Evolutionary conservation across 208 protist species (phyloP).

Genomic region (Acanthamoeba quina): DNA sequence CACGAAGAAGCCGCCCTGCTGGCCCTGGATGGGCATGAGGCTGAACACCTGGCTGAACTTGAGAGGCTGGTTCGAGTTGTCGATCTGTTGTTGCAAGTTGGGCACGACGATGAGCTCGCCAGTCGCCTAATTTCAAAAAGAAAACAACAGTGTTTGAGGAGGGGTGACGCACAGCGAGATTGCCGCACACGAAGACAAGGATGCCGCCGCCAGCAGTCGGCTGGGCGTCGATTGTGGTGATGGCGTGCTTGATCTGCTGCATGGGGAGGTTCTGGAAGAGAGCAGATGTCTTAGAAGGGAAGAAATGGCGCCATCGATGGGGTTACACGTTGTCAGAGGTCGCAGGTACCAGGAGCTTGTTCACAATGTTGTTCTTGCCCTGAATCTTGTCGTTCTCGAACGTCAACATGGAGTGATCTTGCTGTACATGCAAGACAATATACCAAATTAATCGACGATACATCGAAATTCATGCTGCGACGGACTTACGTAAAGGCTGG

Average conservation of each 20-base stretch:
- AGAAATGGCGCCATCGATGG: background rate
- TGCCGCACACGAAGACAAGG: conserved; percentile 61
- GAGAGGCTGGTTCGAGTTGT: conserved; percentile 45
- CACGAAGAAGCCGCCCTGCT: conserved; percentile 62
- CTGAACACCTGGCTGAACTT: conserved; percentile 72
- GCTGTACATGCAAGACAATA: background rate
- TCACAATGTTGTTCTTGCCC: conserved; percentile 63
- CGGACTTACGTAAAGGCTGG: conserved; percentile 35
- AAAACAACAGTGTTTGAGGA: too few species aligned
- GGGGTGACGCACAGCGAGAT: conserved; percentile 17
- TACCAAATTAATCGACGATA: background rate
- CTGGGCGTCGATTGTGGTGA: conserved; percentile 54
- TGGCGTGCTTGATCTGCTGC: conserved; percentile 56
- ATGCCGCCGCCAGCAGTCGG: conserved; percentile 37
- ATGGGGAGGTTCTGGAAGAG: conserved; percentile 5
- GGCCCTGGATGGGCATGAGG: conserved; percentile 66
- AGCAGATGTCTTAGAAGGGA: background rate
- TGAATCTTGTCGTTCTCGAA: conserved; percentile 71
- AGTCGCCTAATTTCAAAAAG: too few species aligned
- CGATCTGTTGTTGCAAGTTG: background rate
- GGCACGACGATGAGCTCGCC: too few species aligned
- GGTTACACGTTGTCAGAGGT: background rate
- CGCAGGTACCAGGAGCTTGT: conserved; percentile 5
- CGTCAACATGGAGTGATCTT: conserved; percentile 69
- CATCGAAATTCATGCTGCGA: background rate